Evolutionary conservation across 805 yeast genomes (phyloP).

Genomic region (Metschnikowia amazonensis): DNA sequence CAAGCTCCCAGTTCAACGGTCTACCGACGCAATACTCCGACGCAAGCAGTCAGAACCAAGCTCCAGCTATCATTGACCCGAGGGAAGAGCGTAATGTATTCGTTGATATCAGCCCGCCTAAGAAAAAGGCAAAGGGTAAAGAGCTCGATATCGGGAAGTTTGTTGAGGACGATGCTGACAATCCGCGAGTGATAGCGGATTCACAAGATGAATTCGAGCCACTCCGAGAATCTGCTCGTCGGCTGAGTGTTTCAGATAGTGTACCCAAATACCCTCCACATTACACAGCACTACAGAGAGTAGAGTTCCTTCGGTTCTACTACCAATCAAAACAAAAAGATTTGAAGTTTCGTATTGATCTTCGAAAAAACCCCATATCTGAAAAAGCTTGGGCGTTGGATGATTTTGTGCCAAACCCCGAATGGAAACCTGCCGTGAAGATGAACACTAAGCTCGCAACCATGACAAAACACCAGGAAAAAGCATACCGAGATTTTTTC

Average conservation of each 20-base stretch:
- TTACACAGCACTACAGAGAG: slow-evolving; percentile 32
- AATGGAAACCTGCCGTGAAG: slow-evolving; percentile 18
- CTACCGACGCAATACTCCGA: slow-evolving; percentile 22
- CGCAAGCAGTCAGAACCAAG: slow-evolving; percentile 10
- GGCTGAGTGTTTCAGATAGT: neutral
- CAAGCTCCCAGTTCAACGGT: slow-evolving; percentile 20
- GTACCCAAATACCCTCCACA: slow-evolving; percentile 12
- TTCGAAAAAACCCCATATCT: slow-evolving; percentile 34
- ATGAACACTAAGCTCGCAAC: slow-evolving; percentile 17
- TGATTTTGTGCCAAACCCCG: slow-evolving; percentile 34
- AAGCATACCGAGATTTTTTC: slow-evolving; percentile 17
- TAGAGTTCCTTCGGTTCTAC: slow-evolving; percentile 27
- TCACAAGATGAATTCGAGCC: slow-evolving; percentile 22
- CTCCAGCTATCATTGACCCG: neutral
- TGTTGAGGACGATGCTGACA: neutral
- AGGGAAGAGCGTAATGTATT: slow-evolving; percentile 1
- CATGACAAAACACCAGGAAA: slow-evolving; percentile 21
- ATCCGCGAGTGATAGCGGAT: slow-evolving; percentile 13
- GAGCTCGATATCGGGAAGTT: slow-evolving; percentile 1
- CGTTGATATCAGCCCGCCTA: slow-evolving; percentile 1
- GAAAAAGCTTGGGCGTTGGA: slow-evolving; percentile 32
- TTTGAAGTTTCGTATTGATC: slow-evolving; percentile 22
- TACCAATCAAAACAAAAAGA: slow-evolving; percentile 22
- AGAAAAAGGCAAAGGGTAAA: neutral
- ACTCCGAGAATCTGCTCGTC: neutral